Evolutionary conservation across 257 asterid genomes (phyloP).

Genomic region (Solanum piurae): DNA sequence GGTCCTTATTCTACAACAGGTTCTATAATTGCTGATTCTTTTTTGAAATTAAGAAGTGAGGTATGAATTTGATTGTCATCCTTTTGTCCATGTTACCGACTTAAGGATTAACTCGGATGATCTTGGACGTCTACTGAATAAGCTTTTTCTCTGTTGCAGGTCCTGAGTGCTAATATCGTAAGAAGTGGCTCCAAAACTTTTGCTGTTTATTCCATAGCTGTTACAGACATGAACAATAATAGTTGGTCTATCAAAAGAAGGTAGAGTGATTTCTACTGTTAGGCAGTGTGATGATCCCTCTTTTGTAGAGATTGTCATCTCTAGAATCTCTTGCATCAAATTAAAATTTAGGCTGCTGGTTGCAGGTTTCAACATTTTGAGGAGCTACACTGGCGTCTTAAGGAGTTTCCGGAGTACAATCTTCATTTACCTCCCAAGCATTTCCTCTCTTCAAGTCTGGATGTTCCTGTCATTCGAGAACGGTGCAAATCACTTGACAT

Average conservation of each 20-base stretch:
- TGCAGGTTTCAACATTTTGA: slow-evolving; percentile 83
- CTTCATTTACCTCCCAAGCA: slow-evolving; percentile 98
- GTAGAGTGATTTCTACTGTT: slow-evolving; percentile 16
- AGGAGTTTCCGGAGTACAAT: slow-evolving; percentile 76
- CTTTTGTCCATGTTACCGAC: neutral
- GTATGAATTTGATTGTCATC: slow-evolving; percentile 22
- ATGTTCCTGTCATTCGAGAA: slow-evolving; percentile 58
- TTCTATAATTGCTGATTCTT: slow-evolving; percentile 55
- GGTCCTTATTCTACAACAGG: slow-evolving; percentile 47
- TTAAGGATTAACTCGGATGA: neutral
- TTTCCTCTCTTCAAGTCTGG: slow-evolving; percentile 83
- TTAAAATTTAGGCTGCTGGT: slow-evolving; percentile 1
- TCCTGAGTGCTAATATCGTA: slow-evolving; percentile 77
- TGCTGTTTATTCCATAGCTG: slow-evolving; percentile 79
- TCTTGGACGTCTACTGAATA: neutral
- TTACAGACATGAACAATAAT: slow-evolving; percentile 59
- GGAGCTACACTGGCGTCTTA: slow-evolving; percentile 93
- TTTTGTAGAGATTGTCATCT: neutral
- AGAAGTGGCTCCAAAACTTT: slow-evolving; percentile 83
- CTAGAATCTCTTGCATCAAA: neutral
- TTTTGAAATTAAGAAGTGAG: slow-evolving; percentile 81
- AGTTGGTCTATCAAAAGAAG: slow-evolving; percentile 98
- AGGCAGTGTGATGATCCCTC: neutral
- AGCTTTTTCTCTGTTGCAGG: slow-evolving; percentile 41
- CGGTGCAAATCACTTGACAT: slow-evolving; percentile 85